phyloP scores from a whole-genome alignment of 345 rosid species.

The Arabis hirsuta region DNA sequence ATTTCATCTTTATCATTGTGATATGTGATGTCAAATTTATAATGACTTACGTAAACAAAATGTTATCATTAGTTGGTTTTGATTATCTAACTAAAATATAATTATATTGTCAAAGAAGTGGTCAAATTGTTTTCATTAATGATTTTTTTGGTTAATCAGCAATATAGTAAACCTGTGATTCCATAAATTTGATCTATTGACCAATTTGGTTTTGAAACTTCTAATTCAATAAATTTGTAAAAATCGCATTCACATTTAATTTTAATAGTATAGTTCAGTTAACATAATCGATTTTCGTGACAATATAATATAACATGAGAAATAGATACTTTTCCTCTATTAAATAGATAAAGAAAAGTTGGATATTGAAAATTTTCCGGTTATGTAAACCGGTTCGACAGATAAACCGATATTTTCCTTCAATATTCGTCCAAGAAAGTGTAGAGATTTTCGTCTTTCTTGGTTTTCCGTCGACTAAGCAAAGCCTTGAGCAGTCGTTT shows the following conservation, averaged over 20 bases:
- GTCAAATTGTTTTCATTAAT: no score
- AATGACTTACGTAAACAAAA: no score
- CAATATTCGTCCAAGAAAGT: conserved; percentile 88
- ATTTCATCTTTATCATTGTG: no score
- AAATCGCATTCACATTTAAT: not conserved
- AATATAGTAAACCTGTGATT: no score
- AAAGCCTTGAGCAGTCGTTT: conserved; percentile 87
- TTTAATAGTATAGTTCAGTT: not conserved
- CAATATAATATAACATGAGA: not conserved
- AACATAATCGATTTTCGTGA: not conserved
- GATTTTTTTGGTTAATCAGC: no score
- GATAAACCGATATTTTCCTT: conserved; percentile 32
- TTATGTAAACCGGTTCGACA: not conserved
- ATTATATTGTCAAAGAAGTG: no score
- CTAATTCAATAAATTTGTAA: not conserved
- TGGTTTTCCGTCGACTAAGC: conserved; percentile 90
- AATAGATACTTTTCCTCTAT: conserved; percentile 2
- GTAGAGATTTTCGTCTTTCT: conserved; percentile 86
- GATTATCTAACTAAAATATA: no score
- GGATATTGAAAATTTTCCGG: not conserved
- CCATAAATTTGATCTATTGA: no score
- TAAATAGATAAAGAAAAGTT: not conserved
- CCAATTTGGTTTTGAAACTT: not conserved
- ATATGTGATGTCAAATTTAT: no score
- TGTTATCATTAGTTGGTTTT: no score